phyloP scores from a whole-genome alignment of 345 rosid genomes.

The Anastatica hierochuntica region DNA sequence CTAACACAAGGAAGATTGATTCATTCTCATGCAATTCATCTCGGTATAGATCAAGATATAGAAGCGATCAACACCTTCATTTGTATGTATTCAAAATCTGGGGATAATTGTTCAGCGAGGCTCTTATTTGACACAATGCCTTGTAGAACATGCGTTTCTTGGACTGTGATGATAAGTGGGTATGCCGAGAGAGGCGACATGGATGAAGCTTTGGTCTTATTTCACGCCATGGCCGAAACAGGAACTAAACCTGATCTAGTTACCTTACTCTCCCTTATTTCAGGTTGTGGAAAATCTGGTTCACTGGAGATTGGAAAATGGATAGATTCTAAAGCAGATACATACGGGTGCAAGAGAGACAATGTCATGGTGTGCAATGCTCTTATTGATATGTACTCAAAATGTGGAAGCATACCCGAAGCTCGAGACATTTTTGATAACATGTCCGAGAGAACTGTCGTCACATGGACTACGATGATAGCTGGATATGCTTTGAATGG shows the following conservation, averaged over 20 bases:
- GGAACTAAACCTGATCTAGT: conserved; percentile 47
- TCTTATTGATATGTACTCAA: conserved; percentile 56
- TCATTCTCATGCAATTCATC: conserved; percentile 44
- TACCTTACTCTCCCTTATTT: conserved; percentile 48
- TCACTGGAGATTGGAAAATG: conserved; percentile 52
- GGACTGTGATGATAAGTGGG: conserved; percentile 81
- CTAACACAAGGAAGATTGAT: conserved; percentile 35
- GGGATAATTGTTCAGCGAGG: conserved; percentile 38
- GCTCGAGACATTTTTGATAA: conserved; percentile 36
- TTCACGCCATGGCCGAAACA: conserved; percentile 36
- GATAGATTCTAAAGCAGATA: conserved; percentile 37
- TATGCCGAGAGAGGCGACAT: conserved; percentile 54
- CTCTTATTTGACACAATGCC: conserved; percentile 41
- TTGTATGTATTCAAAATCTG: conserved; percentile 58
- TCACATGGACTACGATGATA: conserved; percentile 61
- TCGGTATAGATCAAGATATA: conserved; percentile 38
- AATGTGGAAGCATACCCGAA: conserved; percentile 51
- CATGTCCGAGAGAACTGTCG: conserved; percentile 38
- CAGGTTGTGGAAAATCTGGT: conserved; percentile 47
- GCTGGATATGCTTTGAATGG: conserved; percentile 57
- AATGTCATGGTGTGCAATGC: conserved; percentile 41
- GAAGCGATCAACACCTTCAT: conserved; percentile 42
- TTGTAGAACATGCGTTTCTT: conserved; percentile 48
- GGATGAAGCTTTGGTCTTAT: conserved; percentile 46
- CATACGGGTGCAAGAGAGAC: conserved; percentile 30